These are phyloP conservation scores for Erodium trifolium DNA, from an alignment of 441 rosid species.

Conservation along the genomic window DNA sequence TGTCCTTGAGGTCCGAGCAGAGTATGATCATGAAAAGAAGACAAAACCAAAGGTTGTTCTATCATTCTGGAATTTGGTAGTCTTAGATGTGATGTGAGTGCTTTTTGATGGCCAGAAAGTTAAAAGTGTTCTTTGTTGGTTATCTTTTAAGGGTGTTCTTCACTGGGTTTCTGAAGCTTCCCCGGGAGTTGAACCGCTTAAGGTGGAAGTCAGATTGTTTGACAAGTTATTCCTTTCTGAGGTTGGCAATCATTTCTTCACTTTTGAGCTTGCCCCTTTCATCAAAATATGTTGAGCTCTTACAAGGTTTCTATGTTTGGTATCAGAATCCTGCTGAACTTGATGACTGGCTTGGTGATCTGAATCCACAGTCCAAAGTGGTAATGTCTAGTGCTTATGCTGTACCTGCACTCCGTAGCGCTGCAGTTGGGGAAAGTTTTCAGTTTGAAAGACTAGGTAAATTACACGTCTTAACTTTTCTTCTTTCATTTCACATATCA, in stretches of 20 bases:
- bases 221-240: slow-evolving; percentile 78
- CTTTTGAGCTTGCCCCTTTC: slow-evolving; percentile 8
- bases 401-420: slow-evolving; percentile 48
- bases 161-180: slow-evolving; percentile 87
- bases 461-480: slow-evolving; percentile 7
- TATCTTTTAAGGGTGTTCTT: slow-evolving; percentile 61
- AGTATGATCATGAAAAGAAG: slow-evolving; percentile 75
- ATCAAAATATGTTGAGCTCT: slow-evolving; percentile 11
- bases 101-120: neutral
- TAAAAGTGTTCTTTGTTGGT: slow-evolving; percentile 8
- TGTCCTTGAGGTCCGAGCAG: slow-evolving; percentile 60
- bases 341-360: slow-evolving; percentile 69
- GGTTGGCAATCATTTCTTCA: slow-evolving; percentile 32
- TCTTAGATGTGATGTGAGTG: neutral
- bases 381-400: slow-evolving; percentile 58
- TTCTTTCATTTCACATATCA: neutral
- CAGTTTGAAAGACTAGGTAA: slow-evolving; percentile 94
- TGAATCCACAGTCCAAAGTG: slow-evolving; percentile 59
- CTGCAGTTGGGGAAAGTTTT: slow-evolving; percentile 59
- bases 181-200: slow-evolving; percentile 49
- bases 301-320: slow-evolving; percentile 18
- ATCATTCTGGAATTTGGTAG: slow-evolving; percentile 11
- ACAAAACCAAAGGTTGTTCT: slow-evolving; percentile 72
- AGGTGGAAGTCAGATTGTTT: slow-evolving; percentile 81
- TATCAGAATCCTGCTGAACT: slow-evolving; percentile 84